Evolutionary conservation across 2,329 filamentous ascomycete species (phyloP).

Genomic region (Ascochyta viciae-villosae): DNA sequence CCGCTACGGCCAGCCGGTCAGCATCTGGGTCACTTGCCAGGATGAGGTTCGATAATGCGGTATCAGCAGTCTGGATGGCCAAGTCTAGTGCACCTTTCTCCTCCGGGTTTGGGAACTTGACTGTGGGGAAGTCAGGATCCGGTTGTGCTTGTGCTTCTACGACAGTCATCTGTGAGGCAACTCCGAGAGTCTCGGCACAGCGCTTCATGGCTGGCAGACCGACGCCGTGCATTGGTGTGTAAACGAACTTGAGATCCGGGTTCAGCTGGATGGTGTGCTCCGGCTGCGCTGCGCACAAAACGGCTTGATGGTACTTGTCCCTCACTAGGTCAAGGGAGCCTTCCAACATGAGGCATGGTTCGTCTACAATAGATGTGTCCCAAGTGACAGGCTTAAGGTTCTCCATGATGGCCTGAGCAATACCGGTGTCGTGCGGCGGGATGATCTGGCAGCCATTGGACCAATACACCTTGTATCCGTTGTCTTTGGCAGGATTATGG

Average conservation of each 20-base stretch:
- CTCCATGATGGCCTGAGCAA: constrained; percentile 62
- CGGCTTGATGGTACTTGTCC: constrained; percentile 53
- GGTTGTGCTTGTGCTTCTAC: constrained; percentile 62
- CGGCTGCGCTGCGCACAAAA: constrained; percentile 50
- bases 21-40: constrained; percentile 71
- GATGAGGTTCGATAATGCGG: constrained; percentile 58
- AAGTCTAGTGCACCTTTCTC: constrained; percentile 68
- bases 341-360: constrained; percentile 49
- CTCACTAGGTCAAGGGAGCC: constrained; percentile 51
- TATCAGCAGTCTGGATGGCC: constrained; percentile 63
- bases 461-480: constrained; percentile 74
- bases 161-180: constrained; percentile 55
- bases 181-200: constrained; percentile 49
- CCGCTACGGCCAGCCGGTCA: constrained; percentile 67
- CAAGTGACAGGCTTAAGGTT: constrained; percentile 62
- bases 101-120: constrained; percentile 71
- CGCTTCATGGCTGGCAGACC: constrained; percentile 58
- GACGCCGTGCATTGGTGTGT: constrained; percentile 65
- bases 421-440: constrained; percentile 65
- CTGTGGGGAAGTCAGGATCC: constrained; percentile 69
- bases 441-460: constrained; percentile 71
- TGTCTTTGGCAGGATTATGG: constrained; percentile 69
- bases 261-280: constrained; percentile 31
- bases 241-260: constrained; percentile 55
- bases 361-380: constrained; percentile 55